Evolutionary conservation across 2,329 filamentous ascomycete species (phyloP).

Genomic region (Xylaria sp.): DNA sequence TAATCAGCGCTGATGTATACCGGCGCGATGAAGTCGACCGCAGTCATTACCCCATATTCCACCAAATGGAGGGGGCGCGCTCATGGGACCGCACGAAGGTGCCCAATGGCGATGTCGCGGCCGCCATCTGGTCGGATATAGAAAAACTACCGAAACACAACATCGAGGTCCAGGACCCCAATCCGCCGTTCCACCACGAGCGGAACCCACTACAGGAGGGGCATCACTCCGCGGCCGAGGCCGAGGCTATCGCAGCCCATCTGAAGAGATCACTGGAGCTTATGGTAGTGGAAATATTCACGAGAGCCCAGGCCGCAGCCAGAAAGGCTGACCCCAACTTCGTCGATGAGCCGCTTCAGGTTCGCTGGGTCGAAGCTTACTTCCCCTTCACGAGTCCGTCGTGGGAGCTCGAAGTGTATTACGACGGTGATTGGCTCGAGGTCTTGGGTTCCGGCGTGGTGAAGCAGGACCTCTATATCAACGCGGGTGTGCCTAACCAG

Average conservation of each 20-base stretch:
- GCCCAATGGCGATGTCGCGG: conserved; percentile 66
- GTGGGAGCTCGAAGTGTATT: conserved; percentile 96
- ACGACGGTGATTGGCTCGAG: conserved; percentile 94
- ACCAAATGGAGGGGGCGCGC: conserved; percentile 96
- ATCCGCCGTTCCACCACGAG: conserved; percentile 78
- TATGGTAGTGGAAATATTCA: conserved; percentile 90
- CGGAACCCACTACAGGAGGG: conserved; percentile 83
- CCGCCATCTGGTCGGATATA: conserved; percentile 76
- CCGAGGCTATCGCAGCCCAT: conserved; percentile 83
- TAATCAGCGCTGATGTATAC: conserved; percentile 95
- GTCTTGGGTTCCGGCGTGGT: conserved; percentile 93
- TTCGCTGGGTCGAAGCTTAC: conserved; percentile 96
- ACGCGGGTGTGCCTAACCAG: conserved; percentile 78
- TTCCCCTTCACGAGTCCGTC: conserved; percentile 97
- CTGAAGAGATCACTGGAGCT: conserved; percentile 89
- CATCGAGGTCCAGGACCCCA: conserved; percentile 83
- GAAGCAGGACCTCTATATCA: conserved; percentile 81
- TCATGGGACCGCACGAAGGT: conserved; percentile 81
- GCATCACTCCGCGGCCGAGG: conserved; percentile 79
- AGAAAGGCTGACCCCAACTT: conserved; percentile 60
- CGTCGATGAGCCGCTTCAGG: conserved; percentile 76
- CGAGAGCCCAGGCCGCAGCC: conserved; percentile 75
- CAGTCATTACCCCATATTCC: conserved; percentile 95
- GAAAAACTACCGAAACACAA: conserved; percentile 76
- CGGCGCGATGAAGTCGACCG: conserved; percentile 93